These are phyloP conservation scores for Actinidia arguta DNA, from an alignment of 179 eudicot genomes.

Conservation along the genomic window DNA sequence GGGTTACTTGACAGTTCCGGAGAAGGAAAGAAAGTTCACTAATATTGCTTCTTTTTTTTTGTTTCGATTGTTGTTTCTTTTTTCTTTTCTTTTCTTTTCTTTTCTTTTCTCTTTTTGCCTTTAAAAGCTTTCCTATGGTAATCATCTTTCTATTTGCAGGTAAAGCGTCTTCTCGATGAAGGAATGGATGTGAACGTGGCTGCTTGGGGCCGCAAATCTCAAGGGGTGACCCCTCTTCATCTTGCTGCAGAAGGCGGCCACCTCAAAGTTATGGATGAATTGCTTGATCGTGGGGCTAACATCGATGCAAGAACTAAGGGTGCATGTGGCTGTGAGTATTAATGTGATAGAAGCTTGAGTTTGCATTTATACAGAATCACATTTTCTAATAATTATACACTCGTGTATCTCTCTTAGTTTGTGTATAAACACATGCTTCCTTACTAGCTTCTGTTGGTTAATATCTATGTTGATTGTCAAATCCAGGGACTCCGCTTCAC, in stretches of 20 bases:
- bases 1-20: background rate
- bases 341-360: background rate
- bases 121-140: background rate
- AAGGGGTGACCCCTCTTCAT: slow-evolving; percentile 96
- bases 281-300: slow-evolving; percentile 91
- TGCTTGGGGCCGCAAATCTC: slow-evolving; percentile 86
- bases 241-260: slow-evolving; percentile 99
- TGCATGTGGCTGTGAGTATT: slow-evolving; percentile 87
- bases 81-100: background rate
- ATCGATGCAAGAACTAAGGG: slow-evolving; percentile 98
- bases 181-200: slow-evolving; percentile 90
- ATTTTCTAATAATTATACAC: background rate
- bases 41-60: background rate
- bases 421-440: too few relatives aligned
- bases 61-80: background rate
- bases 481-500: slow-evolving; percentile 96
- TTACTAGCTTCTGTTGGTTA: background rate
- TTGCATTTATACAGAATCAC: background rate
- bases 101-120: background rate
- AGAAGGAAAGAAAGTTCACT: too few relatives aligned
- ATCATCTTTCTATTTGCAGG: slow-evolving; percentile 43
- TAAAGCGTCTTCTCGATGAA: slow-evolving; percentile 77
- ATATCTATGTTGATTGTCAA: background rate
- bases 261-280: slow-evolving; percentile 86
- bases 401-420: background rate